A percentile compares a stretch with the other conserved stretches of the same genome.
Evolutionary conservation across 345 rosid genomes (phyloP).

Genomic region (Eucalyptus curtisii): DNA sequence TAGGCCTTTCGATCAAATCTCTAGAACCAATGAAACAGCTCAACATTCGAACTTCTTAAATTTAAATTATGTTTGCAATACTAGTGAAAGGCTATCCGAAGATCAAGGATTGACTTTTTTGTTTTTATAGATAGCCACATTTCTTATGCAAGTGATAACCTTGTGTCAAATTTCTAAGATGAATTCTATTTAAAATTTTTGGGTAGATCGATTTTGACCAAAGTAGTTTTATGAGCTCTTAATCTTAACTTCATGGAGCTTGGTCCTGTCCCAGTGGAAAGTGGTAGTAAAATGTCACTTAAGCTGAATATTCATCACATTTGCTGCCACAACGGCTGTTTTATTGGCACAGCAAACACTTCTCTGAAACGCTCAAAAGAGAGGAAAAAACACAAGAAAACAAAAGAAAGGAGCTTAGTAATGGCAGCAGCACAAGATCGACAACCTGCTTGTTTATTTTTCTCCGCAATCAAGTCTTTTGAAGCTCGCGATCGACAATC

Average conservation of each 20-base stretch:
- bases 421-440: not conserved
- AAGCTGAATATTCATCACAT: not conserved
- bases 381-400: not conserved
- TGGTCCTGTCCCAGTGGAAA: not conserved
- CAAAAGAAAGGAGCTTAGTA: not conserved
- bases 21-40: not conserved
- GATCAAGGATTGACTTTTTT: not conserved
- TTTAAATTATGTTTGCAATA: not conserved
- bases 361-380: not conserved
- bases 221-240: not conserved
- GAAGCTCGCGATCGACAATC: not conserved
- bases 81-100: not conserved
- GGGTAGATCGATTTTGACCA: not conserved
- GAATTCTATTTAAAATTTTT: not conserved
- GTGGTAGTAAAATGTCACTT: not conserved
- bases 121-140: not conserved
- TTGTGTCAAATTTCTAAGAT: not conserved
- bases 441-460: not conserved
- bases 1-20: not conserved
- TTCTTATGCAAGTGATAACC: not conserved
- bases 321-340: not conserved
- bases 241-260: not conserved
- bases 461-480: not conserved
- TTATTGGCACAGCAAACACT: not conserved
- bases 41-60: too few species aligned